These are phyloP conservation scores for Microcera coccophila DNA, from an alignment of 2,329 filamentous ascomycete genomes.

Conservation along the genomic window DNA sequence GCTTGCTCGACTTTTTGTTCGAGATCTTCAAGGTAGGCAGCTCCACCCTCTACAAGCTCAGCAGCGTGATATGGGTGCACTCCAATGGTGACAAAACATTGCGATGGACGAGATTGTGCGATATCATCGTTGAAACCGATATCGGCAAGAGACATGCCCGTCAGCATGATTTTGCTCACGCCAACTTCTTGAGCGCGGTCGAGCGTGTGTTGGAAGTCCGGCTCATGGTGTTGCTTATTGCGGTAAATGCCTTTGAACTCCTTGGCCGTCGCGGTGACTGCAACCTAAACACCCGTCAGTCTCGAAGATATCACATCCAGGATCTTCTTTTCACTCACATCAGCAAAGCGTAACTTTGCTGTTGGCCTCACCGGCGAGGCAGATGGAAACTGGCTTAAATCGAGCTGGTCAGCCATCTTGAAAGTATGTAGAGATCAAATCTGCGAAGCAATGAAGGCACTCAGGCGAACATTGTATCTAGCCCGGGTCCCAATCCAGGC, in stretches of 20 bases:
- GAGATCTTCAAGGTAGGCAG: slow-evolving; percentile 20
- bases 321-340: slow-evolving; percentile 14
- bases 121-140: slow-evolving; percentile 27
- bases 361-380: slow-evolving; percentile 18
- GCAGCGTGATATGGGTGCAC: slow-evolving; percentile 49
- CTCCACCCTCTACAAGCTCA: slow-evolving; percentile 36
- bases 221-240: slow-evolving; percentile 44
- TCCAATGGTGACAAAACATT: slow-evolving; percentile 45
- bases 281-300: slow-evolving; percentile 24
- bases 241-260: slow-evolving; percentile 51
- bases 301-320: background rate
- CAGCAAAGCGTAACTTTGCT: slow-evolving; percentile 22
- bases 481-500: no score
- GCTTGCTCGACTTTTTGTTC: slow-evolving; percentile 23
- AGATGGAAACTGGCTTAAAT: slow-evolving; percentile 20
- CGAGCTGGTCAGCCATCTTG: slow-evolving; percentile 17
- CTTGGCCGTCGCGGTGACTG: slow-evolving; percentile 37
- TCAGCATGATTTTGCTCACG: slow-evolving; percentile 40
- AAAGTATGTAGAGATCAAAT: no score
- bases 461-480: no score
- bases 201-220: slow-evolving; percentile 42
- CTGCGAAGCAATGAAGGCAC: no score
- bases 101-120: slow-evolving; percentile 25
- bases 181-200: slow-evolving; percentile 39
- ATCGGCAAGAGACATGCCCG: slow-evolving; percentile 36